A percentile compares a stretch with the other conserved stretches of the same genome.
Evolutionary conservation across 257 asterid genomes (phyloP).

Genomic region (Lithospermum erythrorhizon): DNA sequence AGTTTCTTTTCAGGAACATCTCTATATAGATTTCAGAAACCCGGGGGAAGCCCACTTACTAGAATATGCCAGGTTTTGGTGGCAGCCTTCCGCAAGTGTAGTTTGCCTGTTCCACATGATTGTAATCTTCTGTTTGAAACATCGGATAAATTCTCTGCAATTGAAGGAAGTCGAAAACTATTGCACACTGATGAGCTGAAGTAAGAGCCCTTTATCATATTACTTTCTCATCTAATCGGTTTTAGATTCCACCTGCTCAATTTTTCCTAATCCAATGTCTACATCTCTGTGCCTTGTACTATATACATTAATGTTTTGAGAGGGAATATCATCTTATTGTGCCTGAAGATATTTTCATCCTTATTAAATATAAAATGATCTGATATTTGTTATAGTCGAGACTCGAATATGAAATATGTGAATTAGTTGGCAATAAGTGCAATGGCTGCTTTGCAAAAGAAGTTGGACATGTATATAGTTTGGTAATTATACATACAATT

Average conservation of each 20-base stretch:
- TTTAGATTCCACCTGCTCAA: too few relatives aligned
- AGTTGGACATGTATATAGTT: too few relatives aligned
- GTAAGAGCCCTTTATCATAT: constrained; percentile 14
- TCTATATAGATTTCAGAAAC: constrained; percentile 48
- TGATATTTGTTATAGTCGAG: too few relatives aligned
- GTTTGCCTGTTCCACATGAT: constrained; percentile 44
- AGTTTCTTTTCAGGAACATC: constrained; percentile 79
- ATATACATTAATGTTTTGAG: too few relatives aligned
- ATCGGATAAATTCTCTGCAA: constrained; percentile 67
- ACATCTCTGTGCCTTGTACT: too few relatives aligned
- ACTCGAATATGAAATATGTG: not conserved
- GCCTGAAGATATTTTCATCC: too few relatives aligned
- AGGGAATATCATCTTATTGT: too few relatives aligned
- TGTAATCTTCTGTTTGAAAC: constrained; percentile 64
- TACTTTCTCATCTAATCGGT: not conserved
- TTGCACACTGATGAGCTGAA: constrained; percentile 68
- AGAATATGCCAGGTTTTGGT: constrained; percentile 88
- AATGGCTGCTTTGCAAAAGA: not conserved
- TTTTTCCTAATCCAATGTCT: too few relatives aligned
- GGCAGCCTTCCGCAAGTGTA: constrained; percentile 65
- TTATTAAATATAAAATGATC: too few relatives aligned
- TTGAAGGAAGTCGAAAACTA: constrained; percentile 86
- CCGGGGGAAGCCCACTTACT: constrained; percentile 49
- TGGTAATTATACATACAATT: too few relatives aligned
- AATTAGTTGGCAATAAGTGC: not conserved